phyloP scores from a whole-genome alignment of 139 green algal species.

The Pleodorina starrii region DNA sequence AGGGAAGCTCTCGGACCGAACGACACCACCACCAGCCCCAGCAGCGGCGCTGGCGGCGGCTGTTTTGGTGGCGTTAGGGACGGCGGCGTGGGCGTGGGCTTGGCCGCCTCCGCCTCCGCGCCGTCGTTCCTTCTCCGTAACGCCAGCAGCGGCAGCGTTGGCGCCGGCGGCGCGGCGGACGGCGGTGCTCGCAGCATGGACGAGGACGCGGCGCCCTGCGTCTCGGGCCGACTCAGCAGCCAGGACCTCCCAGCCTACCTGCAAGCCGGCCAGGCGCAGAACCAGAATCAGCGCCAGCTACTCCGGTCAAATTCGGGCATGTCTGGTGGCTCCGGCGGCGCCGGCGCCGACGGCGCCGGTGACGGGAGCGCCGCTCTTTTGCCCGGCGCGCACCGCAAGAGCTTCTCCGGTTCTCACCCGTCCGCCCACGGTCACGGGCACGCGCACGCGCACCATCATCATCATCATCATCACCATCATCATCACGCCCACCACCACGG shows the following conservation, averaged over 20 bases:
- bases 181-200: not conserved
- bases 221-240: not conserved
- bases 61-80: not conserved
- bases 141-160: constrained; percentile 12
- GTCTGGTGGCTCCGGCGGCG: too few relatives aligned
- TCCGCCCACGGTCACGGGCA: not conserved
- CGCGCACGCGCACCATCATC: not conserved
- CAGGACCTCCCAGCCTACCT: not conserved
- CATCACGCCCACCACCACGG: not conserved
- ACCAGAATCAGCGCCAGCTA: too few relatives aligned
- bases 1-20: too few relatives aligned
- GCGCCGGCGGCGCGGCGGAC: not conserved
- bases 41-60: not conserved
- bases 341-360: too few relatives aligned
- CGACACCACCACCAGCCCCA: too few relatives aligned
- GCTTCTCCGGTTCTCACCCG: not conserved
- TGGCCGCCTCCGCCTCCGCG: not conserved
- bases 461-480: not conserved
- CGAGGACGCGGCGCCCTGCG: not conserved
- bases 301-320: too few relatives aligned
- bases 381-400: not conserved
- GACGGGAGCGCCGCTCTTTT: too few relatives aligned
- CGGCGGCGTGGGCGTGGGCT: not conserved
- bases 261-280: not conserved
- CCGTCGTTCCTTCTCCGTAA: not conserved